Evolutionary conservation across 169 alveolate genomes (phyloP), one percentile per base, ranked within the genome.

Genomic region (Plasmodium coatneyi): DNA sequence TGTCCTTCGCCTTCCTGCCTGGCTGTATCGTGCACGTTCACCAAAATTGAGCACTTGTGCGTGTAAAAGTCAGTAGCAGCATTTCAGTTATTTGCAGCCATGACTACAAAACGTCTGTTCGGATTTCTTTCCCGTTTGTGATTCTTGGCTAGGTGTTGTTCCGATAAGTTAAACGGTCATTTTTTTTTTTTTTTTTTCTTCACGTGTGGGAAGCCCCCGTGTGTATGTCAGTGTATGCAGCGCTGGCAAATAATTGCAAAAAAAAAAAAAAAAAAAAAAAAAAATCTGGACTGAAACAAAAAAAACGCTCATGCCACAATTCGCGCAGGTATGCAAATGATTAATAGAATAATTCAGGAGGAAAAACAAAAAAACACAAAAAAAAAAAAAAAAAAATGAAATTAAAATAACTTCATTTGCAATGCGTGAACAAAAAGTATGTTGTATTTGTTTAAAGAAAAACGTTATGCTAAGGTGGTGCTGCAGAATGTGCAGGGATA

Each of bases 391-490:
- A 32, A 30, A 81, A 81, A 81, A 28, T 54, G 32, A 81, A 28
- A 39, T 43, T 49, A 54, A 79, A 36, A 39, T 41, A 79, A 81
- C 70, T 81, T 0, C 52, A 28, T 81, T 0, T 7, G 41, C 54
- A 49, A 49, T 46, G 22, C 60, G 5, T 16, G 36, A 52, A 28
- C 34, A 52, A 52, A 54, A 83, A 43, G 76, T 71, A 83, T 43
- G 71, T 83, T 83, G 83, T 70, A n/a, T 36, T 70, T 41, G 25
- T 83, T 30, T 25, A 16, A 46, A 19, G 66, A 72, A 83, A 52
- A 46, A 32, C 36, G 80, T 54, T 41, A 60, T 86, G 86, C 93
- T 86, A 30, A 54, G 52, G 19, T 76, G 80, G 93, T 76, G 93
- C 93, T 76, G 32, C 86, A 56, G 28, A 28, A 16, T 54, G 43